Base-by-base conservation (phyloP, 1,284 basidiomycete species). In the Exsudoporus floridanus region DNA sequence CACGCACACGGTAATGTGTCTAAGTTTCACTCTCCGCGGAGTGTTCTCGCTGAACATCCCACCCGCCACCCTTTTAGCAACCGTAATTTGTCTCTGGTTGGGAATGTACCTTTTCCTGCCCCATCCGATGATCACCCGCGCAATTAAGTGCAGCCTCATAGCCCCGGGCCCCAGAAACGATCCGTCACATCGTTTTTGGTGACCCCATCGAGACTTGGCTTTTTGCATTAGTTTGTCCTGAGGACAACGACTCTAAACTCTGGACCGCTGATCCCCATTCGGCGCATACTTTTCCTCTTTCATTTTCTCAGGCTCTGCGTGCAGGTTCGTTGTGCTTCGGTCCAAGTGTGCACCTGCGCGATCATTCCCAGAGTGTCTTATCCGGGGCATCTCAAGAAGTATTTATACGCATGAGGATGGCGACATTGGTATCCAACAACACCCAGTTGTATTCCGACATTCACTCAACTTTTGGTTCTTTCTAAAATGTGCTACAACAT, bases 401-500 rank as follows among this genome's bases (percentile, higher is more conserved):
- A 70, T 64, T 60, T 70, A 66, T 60, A 62, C 49, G 28, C 40
- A 23, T 3, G 39, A 38, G 19, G 46, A 42, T 33, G 49, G 18
- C 14, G 38, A 39, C 18, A 13, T 45, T 49, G 43, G 14, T 14
- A 38, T 34, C 46, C 13, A 16, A 45, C 47, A 23, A 31, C 45
- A 35, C 54, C 49, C 54, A 49, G 21, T 40, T 43, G n/a, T 38
- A 18, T 36, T 37, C 14, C 34, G 13, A 48, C 46, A 37, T 38
- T 36, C 39, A 13, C 30, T n/a, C 52, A 31, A 31, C 46, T 53
- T 38, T 34, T 34, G 25, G 21, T 13, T 53, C 42, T 45, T 38
- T 41, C 43, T 27, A 52, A 25, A 18, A 80, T 80, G 78, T 80
- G 78, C 52, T 76, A 69, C 58, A 60, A 69, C 33, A 55, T 80